Percentiles rank a stretch among this genome's conserved stretches.
Evolutionary conservation across 192 early-diverging fungal genomes (phyloP).

Genomic region (Backusella mclennaniae): DNA sequence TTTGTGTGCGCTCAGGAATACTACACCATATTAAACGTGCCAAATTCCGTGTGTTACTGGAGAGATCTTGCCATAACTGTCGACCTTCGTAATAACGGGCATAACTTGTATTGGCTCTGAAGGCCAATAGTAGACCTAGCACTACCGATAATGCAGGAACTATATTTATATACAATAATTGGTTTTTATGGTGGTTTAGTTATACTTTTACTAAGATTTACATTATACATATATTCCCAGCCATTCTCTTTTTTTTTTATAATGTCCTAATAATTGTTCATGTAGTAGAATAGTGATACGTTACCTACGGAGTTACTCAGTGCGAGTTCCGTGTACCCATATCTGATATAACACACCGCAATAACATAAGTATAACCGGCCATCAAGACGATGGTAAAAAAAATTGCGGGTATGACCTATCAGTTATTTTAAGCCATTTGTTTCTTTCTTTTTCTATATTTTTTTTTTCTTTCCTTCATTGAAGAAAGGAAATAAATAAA

Average conservation of each 20-base stretch:
- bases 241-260: neutral
- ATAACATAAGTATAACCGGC: constrained; percentile 14
- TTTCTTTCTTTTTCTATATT: neutral
- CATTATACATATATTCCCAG: neutral
- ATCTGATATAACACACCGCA: constrained; percentile 14
- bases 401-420: constrained; percentile 23
- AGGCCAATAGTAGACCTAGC: constrained; percentile 75
- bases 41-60: constrained; percentile 65
- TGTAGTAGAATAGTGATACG: neutral
- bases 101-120: constrained; percentile 80
- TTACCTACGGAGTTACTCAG: constrained; percentile 28
- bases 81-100: constrained; percentile 80
- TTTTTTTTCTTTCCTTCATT: neutral
- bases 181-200: neutral
- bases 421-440: neutral
- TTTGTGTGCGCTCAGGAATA: constrained; percentile 46
- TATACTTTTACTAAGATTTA: neutral
- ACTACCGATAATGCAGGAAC: constrained; percentile 41
- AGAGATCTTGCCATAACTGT: constrained; percentile 62
- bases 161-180: neutral
- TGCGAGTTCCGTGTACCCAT: constrained; percentile 17
- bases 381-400: constrained; percentile 13
- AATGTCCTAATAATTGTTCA: neutral
- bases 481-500: neutral
- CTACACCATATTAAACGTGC: constrained; percentile 69